A percentile compares a stretch with the other conserved stretches of the same genome.
Conservation (phyloP, 306 rosid genomes). For the Crataegus laevigata region DNA sequence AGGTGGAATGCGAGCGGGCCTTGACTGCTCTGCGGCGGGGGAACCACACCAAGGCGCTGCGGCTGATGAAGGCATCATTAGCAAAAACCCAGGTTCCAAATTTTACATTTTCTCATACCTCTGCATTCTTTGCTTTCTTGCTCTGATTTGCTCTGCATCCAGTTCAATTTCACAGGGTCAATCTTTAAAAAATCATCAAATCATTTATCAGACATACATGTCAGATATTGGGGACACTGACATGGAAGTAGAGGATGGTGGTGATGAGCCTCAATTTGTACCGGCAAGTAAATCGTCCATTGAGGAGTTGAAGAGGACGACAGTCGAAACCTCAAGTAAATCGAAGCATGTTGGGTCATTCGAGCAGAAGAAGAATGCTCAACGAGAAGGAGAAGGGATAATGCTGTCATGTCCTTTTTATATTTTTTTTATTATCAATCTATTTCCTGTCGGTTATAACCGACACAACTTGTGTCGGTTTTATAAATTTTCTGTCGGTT, state of each 20-base stretch:
- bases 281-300: not conserved
- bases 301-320: not conserved
- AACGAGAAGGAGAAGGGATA: not conserved
- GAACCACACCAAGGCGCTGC: slow-evolving; percentile 74
- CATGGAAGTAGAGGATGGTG: not conserved
- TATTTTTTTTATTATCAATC: no score
- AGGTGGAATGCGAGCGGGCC: slow-evolving; percentile 80
- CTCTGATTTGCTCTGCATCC: slow-evolving; percentile 29
- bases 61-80: slow-evolving; percentile 1
- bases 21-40: slow-evolving; percentile 79
- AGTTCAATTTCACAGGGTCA: slow-evolving; percentile 14
- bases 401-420: no score
- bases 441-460: no score
- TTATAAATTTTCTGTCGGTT: no score
- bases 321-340: not conserved
- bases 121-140: slow-evolving; percentile 11
- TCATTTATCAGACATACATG: not conserved
- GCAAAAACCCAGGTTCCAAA: slow-evolving; percentile 7
- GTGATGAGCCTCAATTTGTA: not conserved
- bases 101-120: not conserved
- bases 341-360: no score
- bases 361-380: no score
- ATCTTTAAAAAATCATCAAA: no score
- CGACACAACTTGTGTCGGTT: no score
- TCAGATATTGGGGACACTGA: not conserved